A percentile compares a stretch with the other conserved stretches of the same genome.
Conservation (phyloP, 75 land plant species). For the Azolla pinnata region DNA sequence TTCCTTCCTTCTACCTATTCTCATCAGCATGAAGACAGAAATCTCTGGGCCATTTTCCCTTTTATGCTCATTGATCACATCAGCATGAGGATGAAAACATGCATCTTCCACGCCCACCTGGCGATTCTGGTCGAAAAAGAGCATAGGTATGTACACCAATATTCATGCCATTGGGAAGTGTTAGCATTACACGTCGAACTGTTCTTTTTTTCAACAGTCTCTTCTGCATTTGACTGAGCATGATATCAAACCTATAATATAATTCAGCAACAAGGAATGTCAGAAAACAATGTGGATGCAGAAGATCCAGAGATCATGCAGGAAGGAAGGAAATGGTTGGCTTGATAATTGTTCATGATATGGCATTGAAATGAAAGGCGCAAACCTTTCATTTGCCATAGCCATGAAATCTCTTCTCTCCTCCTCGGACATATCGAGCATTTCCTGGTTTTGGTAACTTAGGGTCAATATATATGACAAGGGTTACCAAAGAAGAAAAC, state of each 20-base stretch:
- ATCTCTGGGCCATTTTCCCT: too few relatives aligned
- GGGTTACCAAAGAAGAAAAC: background rate
- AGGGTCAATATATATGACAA: too few relatives aligned
- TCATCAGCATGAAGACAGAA: too few relatives aligned
- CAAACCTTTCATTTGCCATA: conserved; percentile 48
- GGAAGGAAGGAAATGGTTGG: background rate
- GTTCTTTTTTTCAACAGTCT: conserved; percentile 70
- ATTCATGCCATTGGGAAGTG: conserved; percentile 43
- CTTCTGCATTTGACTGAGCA: conserved; percentile 59
- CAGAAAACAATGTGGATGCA: background rate
- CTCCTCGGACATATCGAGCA: conserved; percentile 48
- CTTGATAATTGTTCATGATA: too few relatives aligned
- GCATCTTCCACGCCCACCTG: conserved; percentile 35
- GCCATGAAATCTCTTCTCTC: conserved; percentile 40
- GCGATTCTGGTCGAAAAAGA: conserved; percentile 64
- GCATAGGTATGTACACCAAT: conserved; percentile 75
- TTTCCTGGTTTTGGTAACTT: conserved; percentile 37
- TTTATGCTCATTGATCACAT: too few relatives aligned
- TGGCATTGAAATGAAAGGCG: too few relatives aligned
- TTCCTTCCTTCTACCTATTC: too few relatives aligned
- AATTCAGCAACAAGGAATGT: background rate
- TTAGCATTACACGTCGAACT: conserved; percentile 50
- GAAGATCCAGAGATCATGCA: background rate
- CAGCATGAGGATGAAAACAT: background rate
- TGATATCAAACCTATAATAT: conserved; percentile 51